Evolutionary conservation across 1,284 basidiomycete genomes (phyloP).

Genomic region (Hemileccinum hortonii): DNA sequence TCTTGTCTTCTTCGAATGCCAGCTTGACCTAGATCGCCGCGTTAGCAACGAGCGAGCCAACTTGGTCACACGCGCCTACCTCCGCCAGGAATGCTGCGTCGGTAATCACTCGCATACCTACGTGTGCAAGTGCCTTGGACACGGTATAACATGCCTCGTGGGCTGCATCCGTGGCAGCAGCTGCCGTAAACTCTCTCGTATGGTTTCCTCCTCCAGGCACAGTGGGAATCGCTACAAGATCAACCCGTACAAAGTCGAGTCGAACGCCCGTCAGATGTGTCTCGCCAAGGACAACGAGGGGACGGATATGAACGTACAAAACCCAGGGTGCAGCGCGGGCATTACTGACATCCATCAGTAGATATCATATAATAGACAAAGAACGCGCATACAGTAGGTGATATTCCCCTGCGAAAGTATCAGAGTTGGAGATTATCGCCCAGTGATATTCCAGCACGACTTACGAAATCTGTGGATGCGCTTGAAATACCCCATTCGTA

Average conservation of each 20-base stretch:
- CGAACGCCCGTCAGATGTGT: neutral
- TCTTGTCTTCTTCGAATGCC: constrained; percentile 29
- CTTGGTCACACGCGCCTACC: constrained; percentile 9
- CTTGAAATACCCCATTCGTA: constrained; percentile 54
- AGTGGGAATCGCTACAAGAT: constrained; percentile 50
- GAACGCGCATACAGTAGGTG: constrained; percentile 45
- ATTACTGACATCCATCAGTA: constrained; percentile 34
- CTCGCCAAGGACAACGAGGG: neutral
- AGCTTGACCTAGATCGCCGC: constrained; percentile 24
- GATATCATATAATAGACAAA: neutral
- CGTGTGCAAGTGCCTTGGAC: constrained; percentile 58
- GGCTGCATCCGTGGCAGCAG: constrained; percentile 53
- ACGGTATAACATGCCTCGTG: constrained; percentile 57
- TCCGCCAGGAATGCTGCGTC: constrained; percentile 41
- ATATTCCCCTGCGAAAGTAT: constrained; percentile 53
- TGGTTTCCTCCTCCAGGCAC: constrained; percentile 62
- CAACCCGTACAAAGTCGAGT: neutral
- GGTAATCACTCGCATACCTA: constrained; percentile 55
- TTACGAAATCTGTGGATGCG: constrained; percentile 68
- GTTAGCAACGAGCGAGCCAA: neutral
- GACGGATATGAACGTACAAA: constrained; percentile 33
- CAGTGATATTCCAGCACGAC: constrained; percentile 2
- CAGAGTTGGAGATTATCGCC: neutral
- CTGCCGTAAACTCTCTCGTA: constrained; percentile 54
- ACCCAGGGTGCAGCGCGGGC: constrained; percentile 49